Evolutionary conservation across 495 filamentous ascomycete genomes (phyloP), one percentile per base, ranked within the genome.

Genomic region (Penicillium mononematosum): DNA sequence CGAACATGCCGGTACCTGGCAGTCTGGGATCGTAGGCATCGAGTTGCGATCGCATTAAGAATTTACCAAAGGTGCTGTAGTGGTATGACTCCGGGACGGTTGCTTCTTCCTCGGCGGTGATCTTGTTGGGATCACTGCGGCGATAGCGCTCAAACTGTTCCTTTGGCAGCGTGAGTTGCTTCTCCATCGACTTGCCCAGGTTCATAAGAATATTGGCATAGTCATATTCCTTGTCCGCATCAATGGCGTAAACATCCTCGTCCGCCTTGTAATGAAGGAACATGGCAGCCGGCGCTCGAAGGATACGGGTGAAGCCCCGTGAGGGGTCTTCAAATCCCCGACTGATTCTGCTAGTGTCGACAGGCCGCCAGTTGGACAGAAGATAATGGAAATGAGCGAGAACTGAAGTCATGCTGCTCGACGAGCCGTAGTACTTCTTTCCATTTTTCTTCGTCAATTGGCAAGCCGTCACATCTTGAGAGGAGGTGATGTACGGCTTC

Each of bases 161-260:
- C 44, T 84, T 90, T 16, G 86, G 78, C 31, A 93, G 66, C 0
- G 92, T 97, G n/a, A 99, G 82, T 16, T 97, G 76, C 70, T 97
- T 97, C 70, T 99, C 94, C 87, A 99, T 90, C 0, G 92, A 96
- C 56, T 92, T 91, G 7, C 94, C 94, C 7, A 99, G 81, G 76
- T 92, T 89, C 69, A 85, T 91, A 27, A 98, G 78, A 39, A 99
- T 83, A 56, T 90, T 98, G 24, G 88, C 87, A 8, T 73, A 80
- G 59, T 96, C 94, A 64, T 83, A 96, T 69, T 96, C 84, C 74
- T 98, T 99, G 71, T 98, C 94, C 0, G 92, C 89, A 73, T 99
- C 94, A 58, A 99, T 96, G n/a, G 95, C 93, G 68, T 98, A 97
- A 1, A 81, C 78, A 4, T 90, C 92, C 69, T 93, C 81, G 61